A percentile compares a stretch with the other conserved stretches of the same genome.
Conservation (phyloP, 2,329 filamentous ascomycete species). For the Sarocladiaceae sp. region DNA sequence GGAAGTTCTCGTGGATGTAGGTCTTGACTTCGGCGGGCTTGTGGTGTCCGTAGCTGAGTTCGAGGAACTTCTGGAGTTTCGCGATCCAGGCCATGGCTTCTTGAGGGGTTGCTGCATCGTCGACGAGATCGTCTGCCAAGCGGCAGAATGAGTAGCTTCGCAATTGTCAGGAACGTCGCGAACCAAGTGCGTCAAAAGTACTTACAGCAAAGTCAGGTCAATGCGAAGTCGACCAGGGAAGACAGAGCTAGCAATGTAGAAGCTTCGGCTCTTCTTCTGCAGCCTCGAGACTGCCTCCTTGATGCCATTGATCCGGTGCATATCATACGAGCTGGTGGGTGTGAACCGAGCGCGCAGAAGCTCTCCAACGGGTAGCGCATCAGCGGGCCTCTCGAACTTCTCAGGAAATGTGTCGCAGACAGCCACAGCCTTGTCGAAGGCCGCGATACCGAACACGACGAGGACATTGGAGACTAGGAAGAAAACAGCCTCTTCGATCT, state of each 20-base stretch:
- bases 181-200: slow-evolving; percentile 12
- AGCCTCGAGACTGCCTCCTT: slow-evolving; percentile 55
- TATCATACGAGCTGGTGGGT: slow-evolving; percentile 48
- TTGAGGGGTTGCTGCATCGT: slow-evolving; percentile 50
- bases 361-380: slow-evolving; percentile 39
- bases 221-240: slow-evolving; percentile 65
- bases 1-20: slow-evolving; percentile 47
- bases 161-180: slow-evolving; percentile 3
- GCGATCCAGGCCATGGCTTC: slow-evolving; percentile 56
- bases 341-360: slow-evolving; percentile 48
- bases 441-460: slow-evolving; percentile 64
- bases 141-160: slow-evolving; percentile 68
- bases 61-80: slow-evolving; percentile 54
- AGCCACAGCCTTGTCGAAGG: slow-evolving; percentile 66
- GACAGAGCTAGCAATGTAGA: slow-evolving; percentile 66
- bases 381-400: slow-evolving; percentile 46
- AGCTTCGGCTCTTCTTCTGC: slow-evolving; percentile 64
- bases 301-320: slow-evolving; percentile 52
- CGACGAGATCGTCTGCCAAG: slow-evolving; percentile 69
- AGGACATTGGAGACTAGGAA: slow-evolving; percentile 67
- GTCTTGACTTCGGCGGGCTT: slow-evolving; percentile 15
- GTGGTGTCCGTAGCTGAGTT: slow-evolving; percentile 42
- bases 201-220: slow-evolving; percentile 61
- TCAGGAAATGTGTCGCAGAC: slow-evolving; percentile 60
- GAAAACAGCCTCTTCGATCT: slow-evolving; percentile 71